Evolutionary conservation across 202 grass and related monocot species (phyloP), one percentile per base, ranked within the genome.

Genomic region (Hordeum pubiflorum): DNA sequence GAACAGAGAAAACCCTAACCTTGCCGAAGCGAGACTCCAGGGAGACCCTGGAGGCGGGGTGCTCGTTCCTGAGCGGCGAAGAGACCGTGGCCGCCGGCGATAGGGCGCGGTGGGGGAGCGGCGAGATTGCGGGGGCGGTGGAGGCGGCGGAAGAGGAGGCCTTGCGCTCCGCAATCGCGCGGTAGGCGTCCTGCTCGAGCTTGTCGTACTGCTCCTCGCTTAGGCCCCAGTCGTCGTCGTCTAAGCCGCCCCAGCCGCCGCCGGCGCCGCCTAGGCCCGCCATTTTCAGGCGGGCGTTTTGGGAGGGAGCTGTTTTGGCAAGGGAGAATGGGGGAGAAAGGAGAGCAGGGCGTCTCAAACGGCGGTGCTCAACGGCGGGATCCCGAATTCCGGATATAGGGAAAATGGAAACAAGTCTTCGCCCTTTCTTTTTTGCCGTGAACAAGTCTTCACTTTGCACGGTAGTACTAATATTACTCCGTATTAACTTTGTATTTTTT

Each of bases 171-270:
- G 89, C 83, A 52, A 92, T 82, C 62, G 84, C 78, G 36, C 85
- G 78, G 54, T 86, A 86, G 83, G 93, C 90, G 40, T 96, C 89
- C 87, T 67, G 63, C 80, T 96, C 89, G 15, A 92, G 72, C 73
- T 86, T 73, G 89, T 88, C 93, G 82, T 88, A 63, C 79, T 95
- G 87, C 58, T 92, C 89, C 85, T 72, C 82, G 57, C 76, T 92
- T 37, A 95, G 72, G 79, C 61, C 93, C 93, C 93, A 92, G 76
- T 95, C 93, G 2, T 92, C 89, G 29, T 83, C 66, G 63, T 88
- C 79, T 18, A 59, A 31, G 5, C 37, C 17, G 14, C 40, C 75
- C 38, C 78, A 76, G 50, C 78, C 70, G 60, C 78, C 78, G 60
- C 18, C 82, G 75, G 58, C 86, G 68, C 81, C 76, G 48, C 75